These are phyloP conservation scores for Fusarium anthophilum DNA, from an alignment of 2,329 filamentous ascomycete genomes.

Conservation along the genomic window DNA sequence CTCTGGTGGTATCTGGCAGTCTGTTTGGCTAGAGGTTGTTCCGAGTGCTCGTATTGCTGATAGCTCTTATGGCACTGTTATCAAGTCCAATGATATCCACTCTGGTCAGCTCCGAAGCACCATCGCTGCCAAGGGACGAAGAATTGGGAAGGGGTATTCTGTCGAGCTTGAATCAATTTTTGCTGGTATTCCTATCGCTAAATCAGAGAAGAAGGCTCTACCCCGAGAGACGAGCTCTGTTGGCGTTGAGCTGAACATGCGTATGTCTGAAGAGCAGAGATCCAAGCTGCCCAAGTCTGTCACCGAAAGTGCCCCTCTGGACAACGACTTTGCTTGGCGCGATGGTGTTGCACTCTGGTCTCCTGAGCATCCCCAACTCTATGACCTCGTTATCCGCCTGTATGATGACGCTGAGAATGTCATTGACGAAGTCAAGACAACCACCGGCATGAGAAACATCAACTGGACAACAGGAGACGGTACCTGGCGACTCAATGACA, in stretches of 20 bases:
- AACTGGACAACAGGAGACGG: slow-evolving; percentile 67
- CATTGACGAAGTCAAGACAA: slow-evolving; percentile 67
- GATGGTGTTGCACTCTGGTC: slow-evolving; percentile 70
- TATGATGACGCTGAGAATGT: slow-evolving; percentile 52
- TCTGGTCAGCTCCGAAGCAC: slow-evolving; percentile 60
- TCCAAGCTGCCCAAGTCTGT: slow-evolving; percentile 51
- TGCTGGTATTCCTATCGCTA: slow-evolving; percentile 58
- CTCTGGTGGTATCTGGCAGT: slow-evolving; percentile 67
- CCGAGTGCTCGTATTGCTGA: slow-evolving; percentile 62
- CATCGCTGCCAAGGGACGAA: slow-evolving; percentile 60
- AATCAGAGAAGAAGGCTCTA: slow-evolving; percentile 52
- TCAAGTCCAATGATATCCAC: slow-evolving; percentile 63
- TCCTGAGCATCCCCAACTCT: slow-evolving; percentile 65
- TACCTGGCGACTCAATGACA: slow-evolving; percentile 67
- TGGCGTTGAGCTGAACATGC: slow-evolving; percentile 58
- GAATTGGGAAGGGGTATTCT: slow-evolving; percentile 55
- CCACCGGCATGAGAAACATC: slow-evolving; percentile 68
- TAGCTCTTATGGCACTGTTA: slow-evolving; percentile 66
- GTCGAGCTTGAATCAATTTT: slow-evolving; percentile 66
- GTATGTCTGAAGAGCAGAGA: slow-evolving; percentile 54
- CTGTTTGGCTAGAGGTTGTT: slow-evolving; percentile 65
- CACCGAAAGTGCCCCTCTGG: slow-evolving; percentile 46
- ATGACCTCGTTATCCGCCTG: slow-evolving; percentile 64
- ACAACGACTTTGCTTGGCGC: slow-evolving; percentile 56
- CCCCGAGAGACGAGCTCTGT: slow-evolving; percentile 60